These are phyloP conservation scores for Aspergillus sergii DNA, from an alignment of 2,329 filamentous ascomycete genomes.

Conservation along the genomic window DNA sequence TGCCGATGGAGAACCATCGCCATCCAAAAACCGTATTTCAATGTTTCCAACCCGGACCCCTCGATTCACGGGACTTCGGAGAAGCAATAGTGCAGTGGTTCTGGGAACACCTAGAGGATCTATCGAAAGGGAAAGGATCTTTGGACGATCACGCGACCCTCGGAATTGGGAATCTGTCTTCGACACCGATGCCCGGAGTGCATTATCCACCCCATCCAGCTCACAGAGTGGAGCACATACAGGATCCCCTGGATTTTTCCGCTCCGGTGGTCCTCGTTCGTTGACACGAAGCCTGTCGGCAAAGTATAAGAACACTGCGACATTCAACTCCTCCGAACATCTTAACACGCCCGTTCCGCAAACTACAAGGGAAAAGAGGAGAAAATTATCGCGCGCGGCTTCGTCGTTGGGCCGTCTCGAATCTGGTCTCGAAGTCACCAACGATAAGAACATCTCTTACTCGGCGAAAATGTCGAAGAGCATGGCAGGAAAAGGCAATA, in stretches of 20 bases:
- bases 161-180: constrained; percentile 91
- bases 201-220: constrained; percentile 78
- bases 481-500: constrained; percentile 28
- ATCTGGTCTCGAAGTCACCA: constrained; percentile 36
- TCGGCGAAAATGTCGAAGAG: constrained; percentile 30
- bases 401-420: constrained; percentile 68
- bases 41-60: constrained; percentile 52
- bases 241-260: constrained; percentile 77
- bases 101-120: constrained; percentile 62
- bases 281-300: constrained; percentile 53
- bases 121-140: constrained; percentile 53
- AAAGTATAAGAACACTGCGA: constrained; percentile 53
- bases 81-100: constrained; percentile 70
- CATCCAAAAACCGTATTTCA: constrained; percentile 56
- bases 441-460: constrained; percentile 40
- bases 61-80: constrained; percentile 60
- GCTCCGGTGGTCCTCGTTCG: constrained; percentile 66
- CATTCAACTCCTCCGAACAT: constrained; percentile 42
- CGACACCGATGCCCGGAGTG: constrained; percentile 76
- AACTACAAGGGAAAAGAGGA: constrained; percentile 56
- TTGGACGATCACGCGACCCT: constrained; percentile 81
- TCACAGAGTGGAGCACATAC: constrained; percentile 66
- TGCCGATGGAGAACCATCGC: constrained; percentile 69
- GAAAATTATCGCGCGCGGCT: constrained; percentile 61
- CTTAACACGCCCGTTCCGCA: constrained; percentile 54